Conservation (phyloP, 2,329 filamentous ascomycete species). For the Neonectria faginata region DNA sequence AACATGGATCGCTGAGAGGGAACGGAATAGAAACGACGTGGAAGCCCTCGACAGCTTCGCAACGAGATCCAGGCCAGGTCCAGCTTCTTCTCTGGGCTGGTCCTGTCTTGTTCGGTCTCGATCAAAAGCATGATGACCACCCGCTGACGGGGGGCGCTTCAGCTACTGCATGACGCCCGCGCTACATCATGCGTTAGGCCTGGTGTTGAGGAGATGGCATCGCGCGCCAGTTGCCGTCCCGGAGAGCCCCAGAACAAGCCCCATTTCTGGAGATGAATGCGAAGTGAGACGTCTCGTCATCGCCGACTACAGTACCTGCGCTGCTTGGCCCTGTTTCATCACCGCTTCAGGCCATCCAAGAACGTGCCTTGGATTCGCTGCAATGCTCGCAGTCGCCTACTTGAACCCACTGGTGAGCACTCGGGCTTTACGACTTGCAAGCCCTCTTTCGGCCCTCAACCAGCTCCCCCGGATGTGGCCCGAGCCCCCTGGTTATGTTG, state of each 20-base stretch:
- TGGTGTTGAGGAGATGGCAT: constrained; percentile 16
- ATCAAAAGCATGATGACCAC: neutral
- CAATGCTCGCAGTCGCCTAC: constrained; percentile 1
- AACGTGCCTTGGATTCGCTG: constrained; percentile 22
- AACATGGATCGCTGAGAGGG: neutral
- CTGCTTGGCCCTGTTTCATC: constrained; percentile 40
- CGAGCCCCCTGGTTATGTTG: neutral
- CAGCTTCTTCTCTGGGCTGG: neutral
- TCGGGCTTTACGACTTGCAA: neutral
- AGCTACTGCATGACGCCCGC: constrained; percentile 2
- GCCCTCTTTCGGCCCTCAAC: neutral
- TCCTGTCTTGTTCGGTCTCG: neutral
- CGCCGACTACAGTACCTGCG: constrained; percentile 1
- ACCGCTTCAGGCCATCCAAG: constrained; percentile 15
- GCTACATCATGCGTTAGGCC: constrained; percentile 7
- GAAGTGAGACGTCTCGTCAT: constrained; percentile 44
- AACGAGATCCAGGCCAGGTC: neutral
- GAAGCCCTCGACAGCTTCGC: too few species aligned
- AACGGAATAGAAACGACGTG: neutral
- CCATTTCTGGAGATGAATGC: constrained; percentile 20
- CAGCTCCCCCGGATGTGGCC: neutral
- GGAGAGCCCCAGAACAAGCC: constrained; percentile 1
- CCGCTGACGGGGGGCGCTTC: neutral
- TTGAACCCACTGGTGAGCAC: constrained; percentile 12
- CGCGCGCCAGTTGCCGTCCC: neutral